These are phyloP conservation scores for Pyrenophora tritici-repentis DNA, from an alignment of 2,329 filamentous ascomycete genomes.

Conservation along the genomic window DNA sequence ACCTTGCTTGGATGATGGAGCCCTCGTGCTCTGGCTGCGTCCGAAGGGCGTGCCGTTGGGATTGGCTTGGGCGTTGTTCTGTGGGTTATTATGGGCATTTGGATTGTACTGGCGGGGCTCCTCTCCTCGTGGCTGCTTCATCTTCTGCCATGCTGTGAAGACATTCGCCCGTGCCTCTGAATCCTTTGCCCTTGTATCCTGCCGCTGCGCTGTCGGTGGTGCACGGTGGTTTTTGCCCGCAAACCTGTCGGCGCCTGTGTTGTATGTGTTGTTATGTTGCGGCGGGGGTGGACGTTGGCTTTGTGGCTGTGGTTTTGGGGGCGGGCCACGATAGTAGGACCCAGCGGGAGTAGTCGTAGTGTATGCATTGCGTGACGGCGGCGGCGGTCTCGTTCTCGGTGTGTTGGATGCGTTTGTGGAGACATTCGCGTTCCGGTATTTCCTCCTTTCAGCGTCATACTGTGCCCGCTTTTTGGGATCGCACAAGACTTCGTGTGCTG, in stretches of 20 bases:
- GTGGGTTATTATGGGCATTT: slow-evolving; percentile 9
- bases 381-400: slow-evolving; percentile 48
- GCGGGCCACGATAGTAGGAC: slow-evolving; percentile 40
- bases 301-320: slow-evolving; percentile 32
- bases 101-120: slow-evolving; percentile 33
- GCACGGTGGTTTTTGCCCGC: slow-evolving; percentile 48
- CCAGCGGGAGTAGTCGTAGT: slow-evolving; percentile 44
- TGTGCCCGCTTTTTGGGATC: slow-evolving; percentile 63
- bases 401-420: slow-evolving; percentile 49
- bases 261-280: slow-evolving; percentile 36
- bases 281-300: slow-evolving; percentile 33
- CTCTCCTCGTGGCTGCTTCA: slow-evolving; percentile 48
- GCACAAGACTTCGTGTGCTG: slow-evolving; percentile 77
- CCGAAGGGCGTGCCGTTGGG: slow-evolving; percentile 47
- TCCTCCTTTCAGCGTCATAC: slow-evolving; percentile 66
- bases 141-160: slow-evolving; percentile 57
- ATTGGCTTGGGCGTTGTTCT: slow-evolving; percentile 28
- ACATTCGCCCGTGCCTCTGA: slow-evolving; percentile 50
- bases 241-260: slow-evolving; percentile 53
- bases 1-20: slow-evolving; percentile 59
- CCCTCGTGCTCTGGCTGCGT: slow-evolving; percentile 47
- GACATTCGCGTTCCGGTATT: slow-evolving; percentile 40
- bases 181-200: slow-evolving; percentile 41
- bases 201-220: slow-evolving; percentile 42
- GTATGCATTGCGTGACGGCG: slow-evolving; percentile 52